Base-by-base conservation (phyloP, 495 filamentous ascomycete species). In the Apiosordaria backusii region DNA sequence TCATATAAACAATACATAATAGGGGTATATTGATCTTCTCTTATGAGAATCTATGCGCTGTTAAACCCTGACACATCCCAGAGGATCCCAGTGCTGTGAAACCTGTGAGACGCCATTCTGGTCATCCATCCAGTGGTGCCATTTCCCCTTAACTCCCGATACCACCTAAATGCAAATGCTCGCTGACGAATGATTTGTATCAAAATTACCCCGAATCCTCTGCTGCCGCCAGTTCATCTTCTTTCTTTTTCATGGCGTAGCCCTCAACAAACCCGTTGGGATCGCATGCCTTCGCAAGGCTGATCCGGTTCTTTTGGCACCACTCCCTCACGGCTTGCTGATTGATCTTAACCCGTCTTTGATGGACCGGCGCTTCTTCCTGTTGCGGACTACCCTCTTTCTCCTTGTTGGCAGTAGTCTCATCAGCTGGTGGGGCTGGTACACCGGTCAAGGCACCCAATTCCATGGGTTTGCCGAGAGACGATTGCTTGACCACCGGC, bases 321-420 rank as follows among this genome's bases (percentile, higher is more conserved):
- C 87, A 90, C 52, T 70, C 75, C 67, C 82, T 73, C 21, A 90
- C 81, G 16, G 76, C 81, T 22, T 77, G 75, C 74, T 85, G 88
- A 54, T 85, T 83, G 45, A 90, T 75, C 22, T 78, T 75, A 9
- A 85, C 80, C 10, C 82, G 77, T 13, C 13, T 7, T 15, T 45
- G 35, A 13, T 45, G 35, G 16, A 13, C 35, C 9, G 10, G 6
- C 78, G 21, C 69, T 75, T 25, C 26, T 23, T 65, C 71, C 57
- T 40, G 23, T 7, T 25, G 16, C 9, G 22, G 7, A 19, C 3
- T 57, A 21, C 23, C 53, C 53, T 57, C 53, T 50, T 69, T 60
- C 62, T 69, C 65, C 19, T 70, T 61, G 1, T 18, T 58, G 29
- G 72, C 63, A 0, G 19, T 62, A 21, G 66, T 68, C 5, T 35